A percentile compares a stretch with the other conserved stretches of the same genome.
Conservation (phyloP, 164 flowering plant species). For the Chloranthus sessilifolius region DNA sequence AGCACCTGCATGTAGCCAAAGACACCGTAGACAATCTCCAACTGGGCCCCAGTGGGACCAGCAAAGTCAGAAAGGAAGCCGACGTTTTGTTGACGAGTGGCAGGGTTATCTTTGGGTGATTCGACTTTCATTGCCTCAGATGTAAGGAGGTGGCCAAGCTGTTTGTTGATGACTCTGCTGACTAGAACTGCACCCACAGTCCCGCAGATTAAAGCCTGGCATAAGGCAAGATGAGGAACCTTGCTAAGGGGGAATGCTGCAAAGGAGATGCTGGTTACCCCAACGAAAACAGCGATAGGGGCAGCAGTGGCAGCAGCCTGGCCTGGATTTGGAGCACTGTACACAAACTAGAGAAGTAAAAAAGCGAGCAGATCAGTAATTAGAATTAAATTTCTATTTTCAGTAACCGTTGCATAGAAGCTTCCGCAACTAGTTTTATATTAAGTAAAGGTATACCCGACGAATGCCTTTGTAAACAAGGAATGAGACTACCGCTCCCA, state of each 20-base stretch:
- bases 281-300: slow-evolving; percentile 80
- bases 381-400: too few species aligned
- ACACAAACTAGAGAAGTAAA: slow-evolving; percentile 69
- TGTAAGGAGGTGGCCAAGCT: slow-evolving; percentile 76
- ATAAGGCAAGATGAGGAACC: slow-evolving; percentile 42
- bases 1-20: slow-evolving; percentile 97
- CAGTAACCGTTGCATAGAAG: too few species aligned
- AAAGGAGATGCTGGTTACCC: slow-evolving; percentile 77
- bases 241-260: slow-evolving; percentile 87
- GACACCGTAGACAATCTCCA: slow-evolving; percentile 88
- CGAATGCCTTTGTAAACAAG: slow-evolving; percentile 98
- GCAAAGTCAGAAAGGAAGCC: slow-evolving; percentile 82
- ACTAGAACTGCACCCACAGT: slow-evolving; percentile 66
- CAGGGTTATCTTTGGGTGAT: slow-evolving; percentile 18
- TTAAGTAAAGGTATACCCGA: slow-evolving; percentile 45
- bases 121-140: slow-evolving; percentile 28
- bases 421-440: too few species aligned
- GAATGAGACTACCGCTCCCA: slow-evolving; percentile 87
- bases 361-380: neutral
- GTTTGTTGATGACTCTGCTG: slow-evolving; percentile 51
- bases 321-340: slow-evolving; percentile 97
- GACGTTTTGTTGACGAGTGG: slow-evolving; percentile 25
- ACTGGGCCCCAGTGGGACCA: slow-evolving; percentile 89
- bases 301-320: slow-evolving; percentile 97
- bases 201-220: slow-evolving; percentile 78